Percentiles rank a stretch among this genome's conserved stretches.
Conservation (phyloP, 1,284 basidiomycete genomes). For the Naganishia albida region DNA sequence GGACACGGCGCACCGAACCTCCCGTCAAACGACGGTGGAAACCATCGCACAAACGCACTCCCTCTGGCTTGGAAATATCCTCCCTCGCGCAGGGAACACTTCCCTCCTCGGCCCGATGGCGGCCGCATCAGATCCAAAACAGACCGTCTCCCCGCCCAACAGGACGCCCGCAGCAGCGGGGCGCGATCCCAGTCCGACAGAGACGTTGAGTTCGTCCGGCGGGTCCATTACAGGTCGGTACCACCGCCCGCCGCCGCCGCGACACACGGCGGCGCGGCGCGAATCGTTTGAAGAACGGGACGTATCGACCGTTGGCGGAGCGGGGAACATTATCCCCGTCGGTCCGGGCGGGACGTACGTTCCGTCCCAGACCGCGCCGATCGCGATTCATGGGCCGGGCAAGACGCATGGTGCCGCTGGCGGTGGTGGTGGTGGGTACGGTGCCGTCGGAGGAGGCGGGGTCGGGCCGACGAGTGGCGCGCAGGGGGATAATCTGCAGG, state of each 20-base stretch:
- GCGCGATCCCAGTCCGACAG: constrained; percentile 8
- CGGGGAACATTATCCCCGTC: background rate
- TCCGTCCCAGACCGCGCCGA: constrained; percentile 15
- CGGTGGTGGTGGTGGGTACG: background rate
- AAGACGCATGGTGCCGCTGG: background rate
- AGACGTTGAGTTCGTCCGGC: constrained; percentile 17
- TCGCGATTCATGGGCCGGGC: constrained; percentile 6
- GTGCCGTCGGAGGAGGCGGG: background rate
- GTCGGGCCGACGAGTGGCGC: too few species aligned
- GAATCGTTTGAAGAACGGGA: background rate
- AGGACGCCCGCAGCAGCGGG: background rate
- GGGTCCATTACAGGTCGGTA: constrained; percentile 17
- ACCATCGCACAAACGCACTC: constrained; percentile 12
- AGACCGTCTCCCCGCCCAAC: background rate
- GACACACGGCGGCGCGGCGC: too few species aligned
- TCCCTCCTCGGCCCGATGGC: background rate
- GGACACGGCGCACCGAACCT: constrained; percentile 3
- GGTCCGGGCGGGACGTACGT: background rate
- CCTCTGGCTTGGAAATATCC: constrained; percentile 18
- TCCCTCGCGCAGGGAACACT: constrained; percentile 1
- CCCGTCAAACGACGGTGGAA: background rate
- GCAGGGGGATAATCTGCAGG: constrained; percentile 17
- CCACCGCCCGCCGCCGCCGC: constrained; percentile 1
- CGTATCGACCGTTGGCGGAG: background rate
- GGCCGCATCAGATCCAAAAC: background rate